These are phyloP conservation scores for Athelia sp. DNA, from an alignment of 1,284 basidiomycete genomes.

Conservation along the genomic window DNA sequence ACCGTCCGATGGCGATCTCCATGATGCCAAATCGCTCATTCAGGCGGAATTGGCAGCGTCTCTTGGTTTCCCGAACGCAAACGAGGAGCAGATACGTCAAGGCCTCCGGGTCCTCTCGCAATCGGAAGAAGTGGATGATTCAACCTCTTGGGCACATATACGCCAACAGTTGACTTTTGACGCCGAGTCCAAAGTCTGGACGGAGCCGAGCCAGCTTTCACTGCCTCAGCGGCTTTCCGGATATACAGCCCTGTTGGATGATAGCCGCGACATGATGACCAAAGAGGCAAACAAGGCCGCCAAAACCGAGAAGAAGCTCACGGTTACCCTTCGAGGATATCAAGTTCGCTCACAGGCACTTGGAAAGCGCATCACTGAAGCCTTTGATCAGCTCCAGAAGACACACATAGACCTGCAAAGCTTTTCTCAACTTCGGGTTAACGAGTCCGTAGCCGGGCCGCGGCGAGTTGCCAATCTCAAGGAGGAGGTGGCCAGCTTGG, in stretches of 20 bases:
- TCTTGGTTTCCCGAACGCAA: constrained; percentile 85
- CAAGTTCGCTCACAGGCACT: constrained; percentile 73
- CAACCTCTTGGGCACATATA: constrained; percentile 63
- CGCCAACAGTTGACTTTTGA: constrained; percentile 64
- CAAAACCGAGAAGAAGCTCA: constrained; percentile 92
- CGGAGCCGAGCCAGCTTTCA: constrained; percentile 56
- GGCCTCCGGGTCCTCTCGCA: constrained; percentile 62
- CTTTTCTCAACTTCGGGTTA: constrained; percentile 66
- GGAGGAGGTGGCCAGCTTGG: constrained; percentile 81
- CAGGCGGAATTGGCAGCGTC: constrained; percentile 76
- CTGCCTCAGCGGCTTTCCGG: constrained; percentile 60
- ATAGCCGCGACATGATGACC: constrained; percentile 73
- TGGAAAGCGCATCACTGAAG: constrained; percentile 58
- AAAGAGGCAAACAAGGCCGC: constrained; percentile 76
- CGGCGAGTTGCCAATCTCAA: constrained; percentile 68
- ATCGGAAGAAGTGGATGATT: constrained; percentile 54
- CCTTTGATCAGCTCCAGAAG: constrained; percentile 68
- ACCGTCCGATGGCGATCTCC: constrained; percentile 77
- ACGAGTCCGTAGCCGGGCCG: constrained; percentile 74
- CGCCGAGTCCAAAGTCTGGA: constrained; percentile 56
- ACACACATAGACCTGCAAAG: constrained; percentile 71
- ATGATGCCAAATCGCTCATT: constrained; percentile 67
- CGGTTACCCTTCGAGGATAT: constrained; percentile 87
- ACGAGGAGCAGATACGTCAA: constrained; percentile 70
- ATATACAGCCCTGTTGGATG: constrained; percentile 56